Evolutionary conservation across 805 yeast species (phyloP), one percentile per base, ranked within the genome.

Genomic region (Yarrowia alimentaria): DNA sequence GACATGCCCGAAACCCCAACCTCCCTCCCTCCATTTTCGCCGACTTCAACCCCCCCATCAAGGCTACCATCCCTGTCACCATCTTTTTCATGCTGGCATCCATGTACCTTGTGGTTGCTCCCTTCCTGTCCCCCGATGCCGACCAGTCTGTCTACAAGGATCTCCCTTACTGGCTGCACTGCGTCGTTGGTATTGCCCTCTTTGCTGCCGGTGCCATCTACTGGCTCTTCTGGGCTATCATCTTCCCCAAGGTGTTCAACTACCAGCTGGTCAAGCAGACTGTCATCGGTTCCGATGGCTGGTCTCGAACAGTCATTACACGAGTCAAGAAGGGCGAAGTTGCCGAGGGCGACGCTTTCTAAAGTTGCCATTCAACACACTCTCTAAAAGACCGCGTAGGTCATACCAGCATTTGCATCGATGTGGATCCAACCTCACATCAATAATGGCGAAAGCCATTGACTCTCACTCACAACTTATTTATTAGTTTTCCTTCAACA

Each of bases 121-220:
- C 94, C 43, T 85, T 83, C 62, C 74, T 85, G 55, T 88, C 93
- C 35, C 94, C 94, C 40, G 62, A 72, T 16, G 71, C 61, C 14
- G 85, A 82, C 26, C 82, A 83, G 67, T 71, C 75, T 28, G 89
- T 85, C 50, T 85, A 85, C 71, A 65, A 77, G n/a, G 57, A 64
- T 43, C 69, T 85, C 60, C 94, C 94, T 21, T 85, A 85, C 68
- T 85, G 79, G 74, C 73, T 81, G 52, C 90, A 84, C 64, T 81
- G 88, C 62, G 93, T 85, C 43, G 86, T 83, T n/a, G 81, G 89
- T 10, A 77, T 88, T 80, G 89, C 83, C 57, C 72, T 85, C 37
- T 83, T 73, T 11, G 63, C 80, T 42, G 91, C 87, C 56, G 67
- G 67, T 8, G 57, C 54, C n/a, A 57, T 74, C 1, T 85, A 84